A percentile compares a stretch with the other conserved stretches of the same genome.
These are phyloP conservation scores for Trichosporon sp. DNA, from an alignment of 1,284 basidiomycete genomes.

Conservation along the genomic window DNA sequence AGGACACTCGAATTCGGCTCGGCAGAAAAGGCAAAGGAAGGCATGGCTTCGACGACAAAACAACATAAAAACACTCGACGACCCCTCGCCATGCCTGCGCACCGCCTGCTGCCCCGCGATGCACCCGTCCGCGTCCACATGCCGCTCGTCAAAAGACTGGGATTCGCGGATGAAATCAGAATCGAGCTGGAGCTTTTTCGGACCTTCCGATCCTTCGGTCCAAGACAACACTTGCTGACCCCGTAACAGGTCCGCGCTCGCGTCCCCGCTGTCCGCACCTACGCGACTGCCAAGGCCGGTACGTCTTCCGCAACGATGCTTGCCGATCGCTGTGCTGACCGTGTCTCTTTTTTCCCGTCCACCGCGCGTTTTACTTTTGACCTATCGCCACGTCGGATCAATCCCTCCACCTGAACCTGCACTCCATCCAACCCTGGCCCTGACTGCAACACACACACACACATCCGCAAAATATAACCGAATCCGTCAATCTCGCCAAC, in stretches of 20 bases:
- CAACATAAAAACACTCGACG: not conserved
- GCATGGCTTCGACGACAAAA: not conserved
- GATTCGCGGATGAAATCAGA: conserved; percentile 1
- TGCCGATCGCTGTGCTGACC: conserved; percentile 20
- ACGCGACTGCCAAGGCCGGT: conserved; percentile 98
- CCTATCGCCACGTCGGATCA: conserved; percentile 21
- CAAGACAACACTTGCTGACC: conserved; percentile 20
- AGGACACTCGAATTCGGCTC: not conserved
- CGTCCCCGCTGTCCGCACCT: conserved; percentile 63
- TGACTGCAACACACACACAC: conserved; percentile 16
- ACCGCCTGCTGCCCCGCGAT: not conserved
- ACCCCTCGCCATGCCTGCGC: not conserved
- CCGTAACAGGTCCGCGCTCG: conserved; percentile 21
- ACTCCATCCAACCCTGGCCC: conserved; percentile 20
- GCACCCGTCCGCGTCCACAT: not conserved
- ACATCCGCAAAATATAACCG: conserved; percentile 11
- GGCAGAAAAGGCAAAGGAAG: not conserved
- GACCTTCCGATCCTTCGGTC: conserved; percentile 33
- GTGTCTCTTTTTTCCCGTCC: conserved; percentile 18
- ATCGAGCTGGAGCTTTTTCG: conserved; percentile 23
- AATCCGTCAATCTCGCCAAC: conserved; percentile 26
- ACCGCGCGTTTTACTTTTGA: conserved; percentile 15
- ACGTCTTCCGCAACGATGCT: conserved; percentile 51
- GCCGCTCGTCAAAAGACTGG: not conserved
- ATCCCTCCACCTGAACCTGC: conserved; percentile 14